Percentiles rank a stretch among this genome's conserved stretches.
phyloP scores from a whole-genome alignment of 306 rosid species.

The Mimosa bimucronata region DNA sequence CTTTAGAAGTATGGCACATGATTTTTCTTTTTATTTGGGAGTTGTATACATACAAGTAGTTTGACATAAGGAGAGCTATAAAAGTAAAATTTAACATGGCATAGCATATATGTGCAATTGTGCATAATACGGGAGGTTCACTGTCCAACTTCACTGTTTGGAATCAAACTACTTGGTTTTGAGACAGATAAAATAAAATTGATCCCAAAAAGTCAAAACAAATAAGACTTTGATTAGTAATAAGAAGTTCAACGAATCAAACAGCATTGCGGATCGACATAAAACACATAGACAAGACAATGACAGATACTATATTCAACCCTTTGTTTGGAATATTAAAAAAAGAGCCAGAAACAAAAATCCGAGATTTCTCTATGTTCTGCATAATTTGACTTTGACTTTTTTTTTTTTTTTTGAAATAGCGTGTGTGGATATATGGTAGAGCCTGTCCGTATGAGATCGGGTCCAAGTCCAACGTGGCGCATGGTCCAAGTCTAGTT shows the following conservation, averaged over 20 bases:
- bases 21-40: too few species aligned
- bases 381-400: conserved; percentile 5
- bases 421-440: not conserved
- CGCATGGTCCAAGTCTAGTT: not conserved
- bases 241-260: not conserved
- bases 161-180: not conserved
- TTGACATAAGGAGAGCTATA: too few species aligned
- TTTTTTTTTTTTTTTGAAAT: not conserved
- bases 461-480: not conserved
- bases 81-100: too few species aligned
- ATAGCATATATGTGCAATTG: too few species aligned
- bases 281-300: not conserved
- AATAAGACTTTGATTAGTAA: not conserved
- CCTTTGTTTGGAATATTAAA: not conserved
- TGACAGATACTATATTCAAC: not conserved
- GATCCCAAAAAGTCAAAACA: not conserved
- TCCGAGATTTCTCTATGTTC: not conserved
- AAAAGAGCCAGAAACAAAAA: not conserved
- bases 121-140: not conserved
- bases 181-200: not conserved
- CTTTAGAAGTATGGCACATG: too few species aligned
- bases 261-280: not conserved
- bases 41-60: too few species aligned
- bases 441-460: not conserved
- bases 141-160: not conserved